Evolutionary conservation across 1,139 yeast species (phyloP).

Genomic region (Blastobotrys aristatus): DNA sequence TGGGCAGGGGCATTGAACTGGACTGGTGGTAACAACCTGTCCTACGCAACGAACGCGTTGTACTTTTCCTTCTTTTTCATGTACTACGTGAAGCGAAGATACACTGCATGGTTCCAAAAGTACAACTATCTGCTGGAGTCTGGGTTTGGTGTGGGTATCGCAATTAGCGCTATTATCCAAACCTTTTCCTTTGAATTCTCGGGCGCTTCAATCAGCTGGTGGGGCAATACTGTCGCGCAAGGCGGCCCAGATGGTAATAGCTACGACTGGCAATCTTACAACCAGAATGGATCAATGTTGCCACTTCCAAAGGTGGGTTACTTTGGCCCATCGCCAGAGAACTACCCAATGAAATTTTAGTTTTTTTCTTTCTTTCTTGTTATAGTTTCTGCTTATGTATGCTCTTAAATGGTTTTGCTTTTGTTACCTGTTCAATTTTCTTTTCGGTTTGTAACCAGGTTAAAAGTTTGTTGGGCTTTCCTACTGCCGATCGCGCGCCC

Average conservation of each 20-base stretch:
- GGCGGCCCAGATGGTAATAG: conserved; percentile 38
- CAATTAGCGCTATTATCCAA: conserved; percentile 48
- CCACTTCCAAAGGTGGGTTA: conserved; percentile 8
- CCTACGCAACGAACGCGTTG: conserved; percentile 2
- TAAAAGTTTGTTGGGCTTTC: too few species aligned
- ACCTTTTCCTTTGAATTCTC: conserved; percentile 49
- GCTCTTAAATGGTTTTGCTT: too few species aligned
- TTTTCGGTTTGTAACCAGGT: too few species aligned
- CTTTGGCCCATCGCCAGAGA: conserved; percentile 8
- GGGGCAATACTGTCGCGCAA: conserved; percentile 49
- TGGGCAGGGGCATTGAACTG: conserved; percentile 9
- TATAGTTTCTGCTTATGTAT: background rate
- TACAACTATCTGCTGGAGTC: conserved; percentile 56
- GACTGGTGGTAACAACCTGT: conserved; percentile 8
- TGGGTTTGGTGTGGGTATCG: conserved; percentile 54
- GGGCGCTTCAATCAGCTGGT: conserved; percentile 41
- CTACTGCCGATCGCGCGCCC: too few species aligned
- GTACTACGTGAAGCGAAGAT: conserved; percentile 14
- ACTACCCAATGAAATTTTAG: conserved; percentile 7
- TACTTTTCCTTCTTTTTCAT: conserved; percentile 12
- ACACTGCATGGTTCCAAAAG: conserved; percentile 54
- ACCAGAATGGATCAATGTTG: conserved; percentile 3
- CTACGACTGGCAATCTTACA: conserved; percentile 2
- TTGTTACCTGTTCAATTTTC: too few species aligned
- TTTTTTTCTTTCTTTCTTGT: background rate